Percentiles rank a stretch among this genome's conserved stretches.
These are phyloP conservation scores for Penicillium sp. DNA, from an alignment of 2,329 filamentous ascomycete genomes.

Conservation along the genomic window DNA sequence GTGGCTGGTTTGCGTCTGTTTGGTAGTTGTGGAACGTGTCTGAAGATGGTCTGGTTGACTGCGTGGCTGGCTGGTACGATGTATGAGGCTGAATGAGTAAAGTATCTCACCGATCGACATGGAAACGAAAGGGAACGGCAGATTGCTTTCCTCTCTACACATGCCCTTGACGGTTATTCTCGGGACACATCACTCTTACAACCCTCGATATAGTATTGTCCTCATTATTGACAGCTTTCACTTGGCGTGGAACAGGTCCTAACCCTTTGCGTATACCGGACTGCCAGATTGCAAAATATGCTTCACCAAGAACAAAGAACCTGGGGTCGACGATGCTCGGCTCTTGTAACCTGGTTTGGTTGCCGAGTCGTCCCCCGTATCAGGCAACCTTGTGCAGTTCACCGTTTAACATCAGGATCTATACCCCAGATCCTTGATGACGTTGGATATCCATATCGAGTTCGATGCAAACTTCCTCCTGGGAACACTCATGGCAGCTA, in stretches of 20 bases:
- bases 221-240: background rate
- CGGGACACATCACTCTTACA: background rate
- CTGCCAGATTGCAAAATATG: background rate
- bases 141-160: no score
- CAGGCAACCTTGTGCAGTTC: background rate
- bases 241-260: background rate
- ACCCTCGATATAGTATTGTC: background rate
- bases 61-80: background rate
- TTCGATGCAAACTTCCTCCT: background rate
- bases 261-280: background rate
- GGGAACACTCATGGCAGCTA: background rate
- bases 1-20: background rate
- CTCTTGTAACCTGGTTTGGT: constrained; percentile 2
- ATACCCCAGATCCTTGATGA: constrained; percentile 3
- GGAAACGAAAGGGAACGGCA: no score
- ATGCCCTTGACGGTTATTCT: background rate
- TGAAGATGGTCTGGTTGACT: background rate
- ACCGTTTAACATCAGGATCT: background rate
- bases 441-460: background rate
- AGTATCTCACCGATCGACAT: background rate
- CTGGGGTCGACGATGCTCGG: background rate
- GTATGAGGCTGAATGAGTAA: background rate
- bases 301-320: background rate
- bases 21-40: constrained; percentile 1
- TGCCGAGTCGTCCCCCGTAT: background rate